Base-by-base conservation (phyloP, 73 alveolate species). In the Diophrys appendiculata region DNA sequence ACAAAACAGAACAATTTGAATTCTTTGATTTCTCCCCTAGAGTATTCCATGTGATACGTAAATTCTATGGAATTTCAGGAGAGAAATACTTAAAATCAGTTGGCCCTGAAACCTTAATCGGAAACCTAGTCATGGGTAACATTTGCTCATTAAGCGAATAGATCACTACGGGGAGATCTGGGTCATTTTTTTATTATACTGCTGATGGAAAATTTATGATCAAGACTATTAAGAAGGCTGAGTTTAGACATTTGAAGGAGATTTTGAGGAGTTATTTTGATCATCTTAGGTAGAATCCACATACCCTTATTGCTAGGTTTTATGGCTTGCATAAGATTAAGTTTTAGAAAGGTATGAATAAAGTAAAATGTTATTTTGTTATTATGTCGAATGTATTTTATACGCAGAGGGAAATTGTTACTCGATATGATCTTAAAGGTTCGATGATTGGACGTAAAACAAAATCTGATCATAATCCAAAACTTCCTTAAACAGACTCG, bases 311-410 rank as follows among this genome's bases (percentile, higher is more conserved):
- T 33, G 86, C 91, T 27, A 80, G 92, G 65, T 89, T 86, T 53
- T 85, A 86, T 55, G 98, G 98, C 52, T 74, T 92, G n/a, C 94
- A 92, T 70, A 75, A 92, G 82, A 92, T 92, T 31, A 82, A 82
- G 80, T 86, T 69, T 52, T 52, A 56, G 14, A 77, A 82, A 56
- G 68, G 77, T 8, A 72, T 77, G 72, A 70, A 82, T 29, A 88
- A 91, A 80, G 85, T 69, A 33, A 84, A 88, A 70, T 77, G 91
- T 1, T 88, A 94, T 83, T 94, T 94, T 67, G 91, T 92, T 1
- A 93, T 94, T 14, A 94, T 94, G 99, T 88, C 92, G 13, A 96
- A 96, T 81, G 97, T 96, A 27, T 96, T 96, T 77, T 92, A 94
- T 34, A 92, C 98, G 8, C 76, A 91, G 2, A 76, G 81, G 64